Conservation (phyloP, 2,329 filamentous ascomycete genomes). For the Diaporthe ilicicola region DNA sequence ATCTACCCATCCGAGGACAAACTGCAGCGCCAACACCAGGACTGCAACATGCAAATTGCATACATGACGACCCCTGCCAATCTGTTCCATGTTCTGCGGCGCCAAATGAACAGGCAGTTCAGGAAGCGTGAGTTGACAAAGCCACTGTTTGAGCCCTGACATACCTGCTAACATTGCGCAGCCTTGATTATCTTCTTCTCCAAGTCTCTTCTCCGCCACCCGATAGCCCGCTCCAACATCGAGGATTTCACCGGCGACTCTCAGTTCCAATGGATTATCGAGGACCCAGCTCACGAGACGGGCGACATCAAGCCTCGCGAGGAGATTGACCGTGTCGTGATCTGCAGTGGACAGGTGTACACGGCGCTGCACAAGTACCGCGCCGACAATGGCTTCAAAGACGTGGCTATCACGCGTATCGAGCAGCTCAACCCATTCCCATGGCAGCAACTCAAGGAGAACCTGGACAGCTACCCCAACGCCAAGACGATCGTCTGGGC, state of each 20-base stretch:
- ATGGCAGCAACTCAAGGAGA: slow-evolving; percentile 95
- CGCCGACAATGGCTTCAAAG: slow-evolving; percentile 83
- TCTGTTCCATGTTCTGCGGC: slow-evolving; percentile 93
- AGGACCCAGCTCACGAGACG: slow-evolving; percentile 83
- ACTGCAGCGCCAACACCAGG: slow-evolving; percentile 96
- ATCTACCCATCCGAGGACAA: slow-evolving; percentile 89
- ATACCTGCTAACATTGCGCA: slow-evolving; percentile 48
- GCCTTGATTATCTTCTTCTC: slow-evolving; percentile 98
- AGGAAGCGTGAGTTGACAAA: slow-evolving; percentile 81
- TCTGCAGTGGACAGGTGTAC: slow-evolving; percentile 96
- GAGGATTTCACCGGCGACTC: slow-evolving; percentile 92
- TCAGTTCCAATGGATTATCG: slow-evolving; percentile 97
- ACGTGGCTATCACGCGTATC: slow-evolving; percentile 92
- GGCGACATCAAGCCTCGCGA: slow-evolving; percentile 80
- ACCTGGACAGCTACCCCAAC: slow-evolving; percentile 96
- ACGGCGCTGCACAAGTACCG: slow-evolving; percentile 91
- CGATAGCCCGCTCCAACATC: slow-evolving; percentile 85
- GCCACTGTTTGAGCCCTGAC: slow-evolving; percentile 14
- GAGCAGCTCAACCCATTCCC: slow-evolving; percentile 99
- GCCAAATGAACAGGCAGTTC: slow-evolving; percentile 99
- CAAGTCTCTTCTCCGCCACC: slow-evolving; percentile 94
- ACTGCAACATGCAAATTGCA: slow-evolving; percentile 99
- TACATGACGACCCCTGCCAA: slow-evolving; percentile 98
- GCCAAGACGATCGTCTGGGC: slow-evolving; percentile 97
- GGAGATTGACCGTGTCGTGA: slow-evolving; percentile 90